Percentiles rank a stretch among this genome's conserved stretches.
Conservation (phyloP, 192 early-diverging fungal species). For the Borealophlyctis nickersoniae region DNA sequence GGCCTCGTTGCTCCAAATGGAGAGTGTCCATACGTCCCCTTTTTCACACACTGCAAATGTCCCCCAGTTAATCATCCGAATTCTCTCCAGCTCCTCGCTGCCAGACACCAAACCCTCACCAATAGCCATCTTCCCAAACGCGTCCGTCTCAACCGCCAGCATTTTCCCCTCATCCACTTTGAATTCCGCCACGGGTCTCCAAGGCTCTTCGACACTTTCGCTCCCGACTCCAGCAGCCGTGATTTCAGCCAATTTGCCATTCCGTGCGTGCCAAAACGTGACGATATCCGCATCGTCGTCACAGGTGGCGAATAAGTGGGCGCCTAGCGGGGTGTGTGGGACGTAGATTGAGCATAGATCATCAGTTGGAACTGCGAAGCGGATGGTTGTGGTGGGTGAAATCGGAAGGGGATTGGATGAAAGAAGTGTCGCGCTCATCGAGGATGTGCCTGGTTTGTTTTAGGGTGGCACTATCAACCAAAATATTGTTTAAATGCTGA, state of each 20-base stretch:
- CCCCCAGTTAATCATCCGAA: background rate
- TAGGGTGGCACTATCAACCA: too few relatives aligned
- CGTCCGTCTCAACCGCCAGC: constrained; percentile 22
- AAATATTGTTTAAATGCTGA: background rate
- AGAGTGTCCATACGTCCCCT: constrained; percentile 25
- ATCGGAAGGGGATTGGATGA: background rate
- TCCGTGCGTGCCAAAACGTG: constrained; percentile 27
- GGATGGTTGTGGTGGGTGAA: background rate
- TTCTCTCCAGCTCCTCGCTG: constrained; percentile 2
- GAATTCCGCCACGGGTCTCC: constrained; percentile 25
- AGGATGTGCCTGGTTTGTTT: background rate
- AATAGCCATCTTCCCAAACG: constrained; percentile 46
- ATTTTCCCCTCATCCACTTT: constrained; percentile 1
- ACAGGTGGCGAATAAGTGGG: constrained; percentile 33
- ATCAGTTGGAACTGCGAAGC: constrained; percentile 23
- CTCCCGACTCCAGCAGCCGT: background rate
- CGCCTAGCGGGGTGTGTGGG: constrained; percentile 29
- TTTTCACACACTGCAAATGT: constrained; percentile 10
- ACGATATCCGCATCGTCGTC: background rate
- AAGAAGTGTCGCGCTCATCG: background rate
- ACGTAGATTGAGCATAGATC: constrained; percentile 20
- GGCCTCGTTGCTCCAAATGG: constrained; percentile 44
- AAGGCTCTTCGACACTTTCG: background rate
- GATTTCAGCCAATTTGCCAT: constrained; percentile 16
- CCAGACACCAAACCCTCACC: constrained; percentile 24